Evolutionary conservation across 306 rosid genomes (phyloP).

Genomic region (Vigna reflexopilosa): DNA sequence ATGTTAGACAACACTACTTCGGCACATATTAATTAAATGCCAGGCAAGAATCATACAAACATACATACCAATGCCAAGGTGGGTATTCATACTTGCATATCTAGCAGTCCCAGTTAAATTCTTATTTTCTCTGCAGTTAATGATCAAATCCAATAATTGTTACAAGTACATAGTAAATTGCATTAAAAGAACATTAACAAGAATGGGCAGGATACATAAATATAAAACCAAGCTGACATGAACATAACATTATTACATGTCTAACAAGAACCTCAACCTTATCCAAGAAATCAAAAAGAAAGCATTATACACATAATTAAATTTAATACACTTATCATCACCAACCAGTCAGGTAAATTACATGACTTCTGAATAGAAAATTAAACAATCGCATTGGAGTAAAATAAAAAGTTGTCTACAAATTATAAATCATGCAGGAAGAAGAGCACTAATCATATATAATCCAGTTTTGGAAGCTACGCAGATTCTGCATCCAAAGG

Average conservation of each 20-base stretch:
- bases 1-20: constrained; percentile 18
- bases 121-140: constrained; percentile 77
- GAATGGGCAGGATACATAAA: not conserved
- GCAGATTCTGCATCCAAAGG: not conserved
- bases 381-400: constrained; percentile 14
- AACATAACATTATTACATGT: not conserved
- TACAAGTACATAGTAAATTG: not conserved
- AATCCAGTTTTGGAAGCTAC: not conserved
- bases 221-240: not conserved
- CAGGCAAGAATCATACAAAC: constrained; percentile 1
- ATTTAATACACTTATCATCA: constrained; percentile 15
- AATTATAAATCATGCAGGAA: constrained; percentile 29
- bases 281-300: not conserved
- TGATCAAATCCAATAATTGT: constrained; percentile 22
- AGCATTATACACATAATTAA: not conserved
- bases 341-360: not conserved
- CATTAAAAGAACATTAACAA: constrained; percentile 15
- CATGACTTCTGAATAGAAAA: constrained; percentile 17
- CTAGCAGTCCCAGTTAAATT: constrained; percentile 94
- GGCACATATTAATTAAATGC: constrained; percentile 1
- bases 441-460: not conserved
- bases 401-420: constrained; percentile 7
- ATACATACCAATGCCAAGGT: constrained; percentile 39
- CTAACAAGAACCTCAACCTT: constrained; percentile 23
- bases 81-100: constrained; percentile 91